Base-by-base conservation (phyloP, 257 asterid species). In the Solanum dulcamara region DNA sequence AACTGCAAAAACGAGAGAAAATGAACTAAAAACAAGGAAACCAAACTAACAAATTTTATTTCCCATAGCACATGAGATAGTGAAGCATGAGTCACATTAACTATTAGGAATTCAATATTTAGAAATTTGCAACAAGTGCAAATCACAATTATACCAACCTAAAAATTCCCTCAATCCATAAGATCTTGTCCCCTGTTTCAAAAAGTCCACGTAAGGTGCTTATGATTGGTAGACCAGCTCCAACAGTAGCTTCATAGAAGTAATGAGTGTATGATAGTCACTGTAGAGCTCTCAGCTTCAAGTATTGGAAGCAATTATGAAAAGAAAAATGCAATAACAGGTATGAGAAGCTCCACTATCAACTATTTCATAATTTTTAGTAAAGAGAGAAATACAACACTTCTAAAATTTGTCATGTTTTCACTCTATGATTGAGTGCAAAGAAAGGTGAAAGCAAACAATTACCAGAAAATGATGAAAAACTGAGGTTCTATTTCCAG, bases 231-330 rank as follows among this genome's bases (percentile, higher is more conserved):
- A 97, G 92, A 92, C 99, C 99, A 14, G 99, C 99, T 81, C 99
- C 99, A 55, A 97, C 99, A 82, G 99, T 97, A 86, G 94, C 99
- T 91, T 97, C 99, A 59, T 97, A 97, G 89, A 97, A 97, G 92
- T 95, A 97, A 88, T 97, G 99, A 5, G 99, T 93, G 79, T 94
- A 95, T 22, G 98, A 93, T 84, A 93, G 96, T 46, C 99, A 92
- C 90, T 97, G 98, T 88, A 97, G 98, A 83, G 95, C 91, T 89
- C 99, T 92, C 92, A 95, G 90, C 93, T 93, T 95, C 92, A 92
- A 92, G 88, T 97, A 97, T 98, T 97, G 92, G 87, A 91, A 20
- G 83, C 44, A 79, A 79, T 80, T 7, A 38, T 22, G 38, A 64
- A 46, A 60, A 26, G 71, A 62, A 46, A 85, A 81, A 64, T 24